phyloP scores from a whole-genome alignment of 768 basidiomycete species.

The Rhodotorula kratochvilovae region DNA sequence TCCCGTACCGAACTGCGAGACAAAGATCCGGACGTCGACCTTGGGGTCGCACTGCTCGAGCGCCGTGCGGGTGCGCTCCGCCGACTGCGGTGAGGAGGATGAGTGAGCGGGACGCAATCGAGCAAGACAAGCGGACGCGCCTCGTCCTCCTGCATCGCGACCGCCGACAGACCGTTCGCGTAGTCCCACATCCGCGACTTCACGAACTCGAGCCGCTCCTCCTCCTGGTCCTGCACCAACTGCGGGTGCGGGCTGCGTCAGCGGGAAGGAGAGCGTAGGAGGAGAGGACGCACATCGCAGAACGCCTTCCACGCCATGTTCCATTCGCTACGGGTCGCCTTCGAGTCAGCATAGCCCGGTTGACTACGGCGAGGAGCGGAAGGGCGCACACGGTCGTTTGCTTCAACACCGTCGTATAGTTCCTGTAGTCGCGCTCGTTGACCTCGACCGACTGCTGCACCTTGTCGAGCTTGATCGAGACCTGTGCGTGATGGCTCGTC shows the following conservation, averaged over 20 bases:
- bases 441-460: constrained; percentile 81
- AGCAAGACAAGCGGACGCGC: not conserved
- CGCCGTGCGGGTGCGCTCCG: constrained; percentile 77
- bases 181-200: constrained; percentile 95
- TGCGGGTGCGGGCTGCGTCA: constrained; percentile 14
- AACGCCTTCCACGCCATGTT: constrained; percentile 90
- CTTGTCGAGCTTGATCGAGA: constrained; percentile 71
- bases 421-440: constrained; percentile 89
- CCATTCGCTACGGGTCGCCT: constrained; percentile 59
- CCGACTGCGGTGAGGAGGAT: constrained; percentile 55
- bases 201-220: constrained; percentile 86
- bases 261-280: not conserved
- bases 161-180: constrained; percentile 91
- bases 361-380: rapidly evolving
- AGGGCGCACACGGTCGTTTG: constrained; percentile 57
- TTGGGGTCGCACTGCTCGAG: constrained; percentile 85
- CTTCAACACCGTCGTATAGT: constrained; percentile 71
- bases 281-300: constrained; percentile 61
- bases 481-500: not conserved
- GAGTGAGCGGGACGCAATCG: not conserved
- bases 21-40: constrained; percentile 82
- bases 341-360: not conserved
- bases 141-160: constrained; percentile 91
- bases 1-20: constrained; percentile 84
- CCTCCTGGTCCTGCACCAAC: constrained; percentile 89